These are phyloP conservation scores for Nelumbo lutea DNA, from an alignment of 164 flowering plant species.

Conservation along the genomic window DNA sequence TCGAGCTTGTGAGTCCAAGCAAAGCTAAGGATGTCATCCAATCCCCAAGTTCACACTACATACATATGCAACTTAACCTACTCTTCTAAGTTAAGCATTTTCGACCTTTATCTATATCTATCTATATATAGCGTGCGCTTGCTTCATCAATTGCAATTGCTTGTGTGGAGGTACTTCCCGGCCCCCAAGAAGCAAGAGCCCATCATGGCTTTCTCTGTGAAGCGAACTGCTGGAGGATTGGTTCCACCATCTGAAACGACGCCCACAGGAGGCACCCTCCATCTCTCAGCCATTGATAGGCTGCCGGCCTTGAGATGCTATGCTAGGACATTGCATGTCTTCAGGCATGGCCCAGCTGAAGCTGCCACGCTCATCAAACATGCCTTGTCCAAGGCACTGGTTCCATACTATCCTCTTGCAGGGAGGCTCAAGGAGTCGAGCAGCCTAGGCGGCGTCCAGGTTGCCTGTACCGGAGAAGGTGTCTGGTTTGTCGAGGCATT, in stretches of 20 bases:
- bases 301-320: slow-evolving; percentile 39
- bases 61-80: background rate
- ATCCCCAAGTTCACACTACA: background rate
- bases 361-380: slow-evolving; percentile 32
- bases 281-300: slow-evolving; percentile 45
- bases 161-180: background rate
- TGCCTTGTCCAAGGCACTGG: slow-evolving; percentile 55
- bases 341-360: slow-evolving; percentile 26
- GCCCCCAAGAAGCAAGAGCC: background rate
- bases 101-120: background rate
- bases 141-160: no score
- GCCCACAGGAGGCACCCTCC: slow-evolving; percentile 27
- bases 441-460: slow-evolving; percentile 23
- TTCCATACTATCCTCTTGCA: slow-evolving; percentile 68
- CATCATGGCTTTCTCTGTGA: slow-evolving; percentile 37
- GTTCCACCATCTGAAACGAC: slow-evolving; percentile 39
- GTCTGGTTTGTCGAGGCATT: slow-evolving; percentile 57
- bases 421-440: slow-evolving; percentile 36
- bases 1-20: no score
- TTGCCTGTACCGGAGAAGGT: slow-evolving; percentile 50
- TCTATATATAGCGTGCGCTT: background rate
- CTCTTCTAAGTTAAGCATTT: slow-evolving; percentile 11
- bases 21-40: no score
- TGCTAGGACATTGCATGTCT: slow-evolving; percentile 50
- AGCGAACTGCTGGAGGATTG: slow-evolving; percentile 20